These are phyloP conservation scores for Cutaneotrichosporon sp. DNA, from an alignment of 1,284 basidiomycete genomes.

Conservation along the genomic window DNA sequence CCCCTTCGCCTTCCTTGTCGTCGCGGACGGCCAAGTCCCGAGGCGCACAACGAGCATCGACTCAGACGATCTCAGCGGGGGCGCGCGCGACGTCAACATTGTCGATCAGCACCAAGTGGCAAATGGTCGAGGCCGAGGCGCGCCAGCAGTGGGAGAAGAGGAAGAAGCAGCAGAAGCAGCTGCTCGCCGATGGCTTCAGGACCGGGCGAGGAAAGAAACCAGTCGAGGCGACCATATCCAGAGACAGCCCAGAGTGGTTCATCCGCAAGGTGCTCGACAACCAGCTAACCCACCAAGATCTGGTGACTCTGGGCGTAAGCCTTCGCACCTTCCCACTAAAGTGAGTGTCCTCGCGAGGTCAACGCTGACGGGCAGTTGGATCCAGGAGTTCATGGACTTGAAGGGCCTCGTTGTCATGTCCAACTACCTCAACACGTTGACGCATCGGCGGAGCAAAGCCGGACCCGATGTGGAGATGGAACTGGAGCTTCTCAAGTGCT, in stretches of 20 bases:
- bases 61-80: slow-evolving; percentile 26
- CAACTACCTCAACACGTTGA: slow-evolving; percentile 67
- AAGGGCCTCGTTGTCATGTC: slow-evolving; percentile 84
- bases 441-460: slow-evolving; percentile 59
- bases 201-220: slow-evolving; percentile 56
- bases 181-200: slow-evolving; percentile 56
- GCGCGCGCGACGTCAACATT: slow-evolving; percentile 55
- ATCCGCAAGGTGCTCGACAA: slow-evolving; percentile 42
- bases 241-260: slow-evolving; percentile 71
- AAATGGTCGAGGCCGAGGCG: slow-evolving; percentile 81
- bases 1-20: slow-evolving; percentile 34
- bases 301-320: slow-evolving; percentile 40
- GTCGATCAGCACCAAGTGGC: slow-evolving; percentile 86
- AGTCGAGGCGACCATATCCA: slow-evolving; percentile 48
- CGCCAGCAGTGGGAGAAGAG: slow-evolving; percentile 70
- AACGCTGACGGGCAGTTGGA: slow-evolving; percentile 64
- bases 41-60: slow-evolving; percentile 12
- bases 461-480: slow-evolving; percentile 73
- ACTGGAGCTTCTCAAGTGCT: slow-evolving; percentile 85
- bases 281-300: slow-evolving; percentile 38
- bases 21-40: slow-evolving; percentile 23
- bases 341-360: slow-evolving; percentile 57
- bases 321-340: slow-evolving; percentile 76
- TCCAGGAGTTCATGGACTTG: slow-evolving; percentile 71
- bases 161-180: slow-evolving; percentile 60